phyloP scores from a whole-genome alignment of 2,329 filamentous ascomycete genomes.

The Aspergillus caelatus region DNA sequence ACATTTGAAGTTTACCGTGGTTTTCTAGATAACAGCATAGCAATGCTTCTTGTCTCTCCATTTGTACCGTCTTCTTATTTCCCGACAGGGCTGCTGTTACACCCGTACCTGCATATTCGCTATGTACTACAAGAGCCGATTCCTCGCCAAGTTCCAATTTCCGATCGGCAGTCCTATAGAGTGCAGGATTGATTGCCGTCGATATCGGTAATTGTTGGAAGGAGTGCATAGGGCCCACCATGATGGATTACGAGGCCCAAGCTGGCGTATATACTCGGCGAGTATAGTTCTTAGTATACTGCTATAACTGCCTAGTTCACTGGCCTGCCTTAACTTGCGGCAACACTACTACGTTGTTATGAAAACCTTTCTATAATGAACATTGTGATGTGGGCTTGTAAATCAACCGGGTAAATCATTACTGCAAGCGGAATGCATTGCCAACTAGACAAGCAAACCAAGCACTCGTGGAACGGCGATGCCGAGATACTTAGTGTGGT shows the following conservation, averaged over 20 bases:
- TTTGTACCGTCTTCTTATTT: not conserved
- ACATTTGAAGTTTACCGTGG: not conserved
- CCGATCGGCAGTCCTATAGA: not conserved
- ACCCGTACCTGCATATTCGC: not conserved
- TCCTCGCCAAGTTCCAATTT: not conserved
- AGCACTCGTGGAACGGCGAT: not conserved
- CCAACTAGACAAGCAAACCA: not conserved
- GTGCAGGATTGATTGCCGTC: not conserved
- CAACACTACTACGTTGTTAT: not conserved
- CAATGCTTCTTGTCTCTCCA: too few relatives aligned
- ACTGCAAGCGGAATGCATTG: not conserved
- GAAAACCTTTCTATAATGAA: not conserved
- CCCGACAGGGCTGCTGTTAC: not conserved
- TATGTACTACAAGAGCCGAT: not conserved
- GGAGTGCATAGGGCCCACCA: not conserved
- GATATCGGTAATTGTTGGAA: not conserved
- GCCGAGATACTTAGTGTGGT: not conserved
- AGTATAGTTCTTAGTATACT: not conserved
- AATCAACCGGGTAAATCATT: not conserved
- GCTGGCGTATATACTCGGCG: not conserved
- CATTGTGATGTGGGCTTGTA: not conserved
- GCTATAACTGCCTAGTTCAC: not conserved
- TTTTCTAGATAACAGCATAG: not conserved
- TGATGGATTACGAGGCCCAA: not conserved
- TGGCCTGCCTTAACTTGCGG: not conserved